Base-by-base conservation (phyloP, 2,329 filamentous ascomycete species). In the Hirsutella thompsonii region DNA sequence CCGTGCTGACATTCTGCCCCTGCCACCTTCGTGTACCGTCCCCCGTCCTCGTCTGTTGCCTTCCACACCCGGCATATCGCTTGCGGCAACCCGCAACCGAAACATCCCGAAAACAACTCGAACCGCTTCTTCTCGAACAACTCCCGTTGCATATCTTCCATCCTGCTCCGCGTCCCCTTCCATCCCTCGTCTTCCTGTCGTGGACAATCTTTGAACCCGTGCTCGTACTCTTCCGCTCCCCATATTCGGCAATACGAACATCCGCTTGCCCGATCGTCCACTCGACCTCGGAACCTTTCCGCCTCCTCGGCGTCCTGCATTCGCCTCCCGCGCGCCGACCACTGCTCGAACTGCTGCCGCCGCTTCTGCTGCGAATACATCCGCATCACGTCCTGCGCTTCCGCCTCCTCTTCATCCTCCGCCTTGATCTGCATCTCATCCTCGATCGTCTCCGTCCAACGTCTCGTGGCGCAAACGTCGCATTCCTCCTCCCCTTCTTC, bases 401-500 rank as follows among this genome's bases (percentile, higher is more conserved):
- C 23, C 28, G 6, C 28, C 18, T 20, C 40, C 5, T n/a, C 36
- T 14, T 29, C 30, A 20, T 33, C 36, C 23, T 29, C 41, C 20
- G 23, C 36, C 20, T 36, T 23, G 6, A 32, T 16, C 6, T 32
- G 8, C 30, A 32, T 32, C 30, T 32, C 30, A 5, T 13, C 30
- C 30, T 32, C 30, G 11, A 32, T 32, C 30, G 10, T 16, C 30
- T 32, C 30, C 30, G 5, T 16, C 30, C 30, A 32, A 8, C n/a
- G 30, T 32, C 30, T 32, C 30, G 10, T 13, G 8, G 2, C n/a
- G 29, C 26, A 45, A 20, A 46, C 30, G 28, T 46, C 35, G 20
- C 28, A 46, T 30, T 18, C 20, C 38, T 41, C 44, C 20, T 46
- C 38, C 10, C 26, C 44, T 20, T 23, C 26, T 28, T 40, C 20